A percentile compares a stretch with the other conserved stretches of the same genome.
Evolutionary conservation across 2,329 filamentous ascomycete species (phyloP).

Genomic region (Lachnellula hyalina): DNA sequence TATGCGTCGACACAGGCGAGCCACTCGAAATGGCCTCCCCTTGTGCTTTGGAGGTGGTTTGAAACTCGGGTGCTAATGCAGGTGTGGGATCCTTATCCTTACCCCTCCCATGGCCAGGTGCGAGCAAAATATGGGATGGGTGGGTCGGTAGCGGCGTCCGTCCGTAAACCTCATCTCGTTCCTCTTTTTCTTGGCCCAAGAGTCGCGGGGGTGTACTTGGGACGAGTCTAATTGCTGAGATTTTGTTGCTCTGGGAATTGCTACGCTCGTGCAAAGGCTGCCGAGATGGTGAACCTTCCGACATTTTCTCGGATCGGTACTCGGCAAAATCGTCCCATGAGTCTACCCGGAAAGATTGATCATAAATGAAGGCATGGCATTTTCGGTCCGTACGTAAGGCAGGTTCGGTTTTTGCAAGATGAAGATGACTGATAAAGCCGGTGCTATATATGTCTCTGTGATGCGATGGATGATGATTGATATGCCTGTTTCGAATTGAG

Average conservation of each 20-base stretch:
- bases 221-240: conserved; percentile 16
- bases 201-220: conserved; percentile 17
- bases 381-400: not conserved
- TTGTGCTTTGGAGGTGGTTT: conserved; percentile 20
- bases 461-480: too few species aligned
- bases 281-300: conserved; percentile 7
- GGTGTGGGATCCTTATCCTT: conserved; percentile 12
- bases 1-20: conserved; percentile 22
- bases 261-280: conserved; percentile 23
- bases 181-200: conserved; percentile 5
- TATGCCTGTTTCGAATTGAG: not conserved
- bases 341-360: not conserved
- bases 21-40: conserved; percentile 16
- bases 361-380: not conserved
- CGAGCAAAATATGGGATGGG: conserved; percentile 29
- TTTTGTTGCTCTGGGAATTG: conserved; percentile 20
- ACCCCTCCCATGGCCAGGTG: conserved; percentile 7
- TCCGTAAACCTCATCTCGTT: conserved; percentile 25
- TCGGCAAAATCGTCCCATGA: not conserved
- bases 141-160: conserved; percentile 30
- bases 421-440: not conserved
- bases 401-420: not conserved
- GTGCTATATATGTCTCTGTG: not conserved
- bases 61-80: conserved; percentile 26
- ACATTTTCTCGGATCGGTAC: conserved; percentile 6